Conservation (phyloP, 768 basidiomycete species). For the Boletus bicolor region DNA sequence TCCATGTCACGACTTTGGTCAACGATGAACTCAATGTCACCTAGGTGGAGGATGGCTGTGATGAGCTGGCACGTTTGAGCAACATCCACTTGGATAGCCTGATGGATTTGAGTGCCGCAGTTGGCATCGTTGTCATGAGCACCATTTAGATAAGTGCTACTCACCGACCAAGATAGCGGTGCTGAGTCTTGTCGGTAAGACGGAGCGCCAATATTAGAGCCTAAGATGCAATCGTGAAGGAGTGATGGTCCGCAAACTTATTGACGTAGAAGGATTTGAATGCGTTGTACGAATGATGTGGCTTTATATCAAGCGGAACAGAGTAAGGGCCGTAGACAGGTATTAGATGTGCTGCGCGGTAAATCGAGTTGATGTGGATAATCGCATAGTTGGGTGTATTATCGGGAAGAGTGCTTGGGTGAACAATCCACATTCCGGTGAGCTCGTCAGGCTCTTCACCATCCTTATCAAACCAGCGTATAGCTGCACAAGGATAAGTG, state of each 20-base stretch:
- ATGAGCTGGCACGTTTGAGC: too few relatives aligned
- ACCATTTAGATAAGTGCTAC: too few relatives aligned
- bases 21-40: too few relatives aligned
- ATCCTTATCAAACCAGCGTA: conserved; percentile 22
- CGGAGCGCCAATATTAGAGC: too few relatives aligned
- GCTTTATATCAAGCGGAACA: background rate
- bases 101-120: too few relatives aligned
- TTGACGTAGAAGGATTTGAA: conserved; percentile 15
- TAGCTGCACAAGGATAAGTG: conserved; percentile 21
- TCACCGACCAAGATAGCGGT: too few relatives aligned
- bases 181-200: too few relatives aligned
- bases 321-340: conserved; percentile 17
- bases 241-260: background rate
- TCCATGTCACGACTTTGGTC: too few relatives aligned
- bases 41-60: too few relatives aligned
- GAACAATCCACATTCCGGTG: conserved; percentile 32
- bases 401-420: conserved; percentile 6
- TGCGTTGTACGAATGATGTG: conserved; percentile 4
- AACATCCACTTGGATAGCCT: too few relatives aligned
- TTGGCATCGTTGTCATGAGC: too few relatives aligned
- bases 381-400: conserved; percentile 8
- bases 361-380: conserved; percentile 31
- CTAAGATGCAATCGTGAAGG: too few relatives aligned
- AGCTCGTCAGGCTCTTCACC: conserved; percentile 17
- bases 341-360: conserved; percentile 31